A percentile compares a stretch with the other conserved stretches of the same genome.
Conservation (phyloP, 2,329 filamentous ascomycete genomes). For the Clathrospora elynae region DNA sequence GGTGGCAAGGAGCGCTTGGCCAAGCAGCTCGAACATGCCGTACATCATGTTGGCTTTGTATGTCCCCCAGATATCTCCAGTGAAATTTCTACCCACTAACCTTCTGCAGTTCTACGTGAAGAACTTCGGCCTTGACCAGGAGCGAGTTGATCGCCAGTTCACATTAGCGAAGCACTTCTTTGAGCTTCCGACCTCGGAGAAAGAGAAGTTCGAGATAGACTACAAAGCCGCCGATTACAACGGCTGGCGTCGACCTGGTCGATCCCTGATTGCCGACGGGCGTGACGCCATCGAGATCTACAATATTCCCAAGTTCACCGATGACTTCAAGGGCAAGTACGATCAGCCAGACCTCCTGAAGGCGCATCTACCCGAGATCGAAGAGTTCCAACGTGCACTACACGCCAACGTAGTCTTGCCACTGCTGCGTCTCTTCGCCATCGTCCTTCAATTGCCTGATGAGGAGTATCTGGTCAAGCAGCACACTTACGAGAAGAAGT, state of each 20-base stretch:
- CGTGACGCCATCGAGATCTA: constrained; percentile 64
- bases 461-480: constrained; percentile 62
- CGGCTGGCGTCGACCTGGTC: constrained; percentile 46
- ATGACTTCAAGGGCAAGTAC: constrained; percentile 58
- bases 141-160: constrained; percentile 65
- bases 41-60: constrained; percentile 53
- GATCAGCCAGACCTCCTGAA: constrained; percentile 52
- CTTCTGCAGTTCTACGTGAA: constrained; percentile 64
- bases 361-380: constrained; percentile 55
- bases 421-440: constrained; percentile 64
- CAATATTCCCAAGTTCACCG: constrained; percentile 65
- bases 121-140: constrained; percentile 64
- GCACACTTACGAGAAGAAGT: constrained; percentile 63
- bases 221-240: constrained; percentile 61
- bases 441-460: constrained; percentile 64
- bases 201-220: constrained; percentile 58
- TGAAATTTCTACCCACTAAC: not conserved
- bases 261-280: constrained; percentile 46
- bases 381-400: constrained; percentile 56
- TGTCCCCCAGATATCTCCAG: constrained; percentile 3
- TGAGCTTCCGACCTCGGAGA: constrained; percentile 61
- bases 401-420: constrained; percentile 63
- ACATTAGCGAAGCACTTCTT: constrained; percentile 66
- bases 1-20: constrained; percentile 61
- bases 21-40: constrained; percentile 61